Evolutionary conservation across 371 early-diverging fungal genomes (phyloP), one percentile per base, ranked within the genome.

Genomic region (Syncephalastrum contaminatum): DNA sequence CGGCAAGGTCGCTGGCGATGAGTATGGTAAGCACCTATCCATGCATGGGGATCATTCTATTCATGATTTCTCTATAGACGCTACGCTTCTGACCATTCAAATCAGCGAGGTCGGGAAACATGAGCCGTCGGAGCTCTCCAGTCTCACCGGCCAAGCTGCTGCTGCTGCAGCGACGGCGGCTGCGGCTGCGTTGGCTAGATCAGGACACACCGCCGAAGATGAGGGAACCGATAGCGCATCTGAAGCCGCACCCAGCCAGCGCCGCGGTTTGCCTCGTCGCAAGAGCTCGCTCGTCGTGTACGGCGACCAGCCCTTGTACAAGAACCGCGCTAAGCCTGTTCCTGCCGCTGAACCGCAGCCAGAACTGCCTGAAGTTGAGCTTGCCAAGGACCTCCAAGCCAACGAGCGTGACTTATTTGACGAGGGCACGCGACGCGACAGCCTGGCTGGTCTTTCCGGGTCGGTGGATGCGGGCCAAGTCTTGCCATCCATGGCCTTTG

Each of bases 271-370:
- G 15, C 80, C 75, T 13, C 70, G 76, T 45, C 77, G 86, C 14
- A 69, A 67, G 21, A 81, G 83, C 3, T 85, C 87, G 15, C 70
- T 88, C 27, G 85, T 88, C 16, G 74, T 84, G 6, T 85, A 83
- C 45, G 85, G 86, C 51, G 87, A 86, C 43, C 81, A 72, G 58
- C 69, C 84, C 53, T 22, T 55, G 53, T 24, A 53, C 50, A 18
- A 72, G 72, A 58, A 62, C 56, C 27, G 58, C 53, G 2, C 62
- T 16, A 54, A 55, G 54, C 60, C 78, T 8, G 50, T 63, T 1
- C 62, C 56, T 21, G 48, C 48, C 4, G 71, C 62, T 7, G 64
- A 66, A 15, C 46, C 4, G 63, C 63, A 30, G 42, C 70, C 50
- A 48, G 40, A 30, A 10, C 2, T 30, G 36, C 36, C 36, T 12